Percentiles rank a stretch among this genome's conserved stretches.
Conservation (phyloP, 495 filamentous ascomycete species). For the Aspergillus homomorphus region DNA sequence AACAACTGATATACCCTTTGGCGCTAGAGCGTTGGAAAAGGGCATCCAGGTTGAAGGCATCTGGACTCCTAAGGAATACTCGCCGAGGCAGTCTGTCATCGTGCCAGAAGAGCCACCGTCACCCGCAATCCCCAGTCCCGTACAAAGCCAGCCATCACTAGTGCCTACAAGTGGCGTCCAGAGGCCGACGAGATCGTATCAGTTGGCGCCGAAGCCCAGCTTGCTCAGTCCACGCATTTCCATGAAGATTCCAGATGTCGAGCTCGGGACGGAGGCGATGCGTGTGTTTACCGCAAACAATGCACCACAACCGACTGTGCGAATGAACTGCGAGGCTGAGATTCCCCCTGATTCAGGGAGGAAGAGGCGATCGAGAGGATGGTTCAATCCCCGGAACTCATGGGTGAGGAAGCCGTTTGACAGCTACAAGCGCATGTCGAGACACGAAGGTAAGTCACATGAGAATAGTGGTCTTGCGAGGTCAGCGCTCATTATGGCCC, state of each 20-base stretch:
- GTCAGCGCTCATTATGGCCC: not conserved
- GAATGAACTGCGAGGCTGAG: not conserved
- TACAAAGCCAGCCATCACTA: slow-evolving; percentile 3
- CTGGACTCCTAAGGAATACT: slow-evolving; percentile 60
- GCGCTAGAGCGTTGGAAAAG: slow-evolving; percentile 81
- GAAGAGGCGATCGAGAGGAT: slow-evolving; percentile 7
- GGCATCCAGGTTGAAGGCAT: slow-evolving; percentile 86
- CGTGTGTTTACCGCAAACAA: slow-evolving; percentile 6
- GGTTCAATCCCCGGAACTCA: slow-evolving; percentile 17
- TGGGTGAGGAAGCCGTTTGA: slow-evolving; percentile 21
- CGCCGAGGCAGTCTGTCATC: slow-evolving; percentile 18
- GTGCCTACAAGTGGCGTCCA: not conserved
- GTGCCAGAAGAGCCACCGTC: slow-evolving; percentile 16
- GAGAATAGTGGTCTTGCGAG: not conserved
- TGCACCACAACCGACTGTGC: slow-evolving; percentile 6
- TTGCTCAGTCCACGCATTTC: slow-evolving; percentile 2
- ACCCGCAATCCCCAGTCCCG: slow-evolving; percentile 16
- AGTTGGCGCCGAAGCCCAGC: not conserved
- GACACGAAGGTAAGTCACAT: slow-evolving; percentile 6
- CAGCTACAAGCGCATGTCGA: slow-evolving; percentile 13
- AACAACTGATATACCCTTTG: slow-evolving; percentile 74
- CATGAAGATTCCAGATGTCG: slow-evolving; percentile 9
- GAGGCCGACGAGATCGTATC: slow-evolving; percentile 9
- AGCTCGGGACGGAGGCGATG: slow-evolving; percentile 9
- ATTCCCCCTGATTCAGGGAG: not conserved